phyloP scores from a whole-genome alignment of 2,329 filamentous ascomycete species.

The Trichophyton simii region DNA sequence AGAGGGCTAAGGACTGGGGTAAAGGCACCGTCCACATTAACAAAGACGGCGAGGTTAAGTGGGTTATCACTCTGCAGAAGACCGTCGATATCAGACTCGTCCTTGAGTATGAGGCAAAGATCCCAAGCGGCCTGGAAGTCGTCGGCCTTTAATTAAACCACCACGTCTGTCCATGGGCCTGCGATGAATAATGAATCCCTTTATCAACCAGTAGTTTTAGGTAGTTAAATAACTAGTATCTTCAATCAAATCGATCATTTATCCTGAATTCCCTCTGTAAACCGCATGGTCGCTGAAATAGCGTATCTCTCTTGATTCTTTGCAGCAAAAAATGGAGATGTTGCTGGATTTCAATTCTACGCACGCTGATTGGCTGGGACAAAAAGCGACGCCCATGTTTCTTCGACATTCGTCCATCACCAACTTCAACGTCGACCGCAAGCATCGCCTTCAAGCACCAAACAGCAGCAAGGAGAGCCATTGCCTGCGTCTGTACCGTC shows the following conservation, averaged over 20 bases:
- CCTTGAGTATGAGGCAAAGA: slow-evolving; percentile 50
- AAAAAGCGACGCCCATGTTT: background rate
- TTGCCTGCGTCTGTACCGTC: background rate
- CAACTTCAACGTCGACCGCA: background rate
- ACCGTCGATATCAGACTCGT: slow-evolving; percentile 45
- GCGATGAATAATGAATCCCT: background rate
- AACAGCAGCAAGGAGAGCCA: background rate
- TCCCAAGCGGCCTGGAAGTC: slow-evolving; percentile 32
- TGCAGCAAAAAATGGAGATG: slow-evolving; percentile 5
- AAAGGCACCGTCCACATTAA: slow-evolving; percentile 42
- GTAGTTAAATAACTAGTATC: background rate
- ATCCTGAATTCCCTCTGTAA: background rate
- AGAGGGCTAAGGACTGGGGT: slow-evolving; percentile 35
- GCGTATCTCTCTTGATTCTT: background rate
- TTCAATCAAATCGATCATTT: too few relatives aligned
- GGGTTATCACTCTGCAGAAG: slow-evolving; percentile 47
- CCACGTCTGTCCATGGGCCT: background rate
- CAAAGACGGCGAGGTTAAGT: slow-evolving; percentile 47
- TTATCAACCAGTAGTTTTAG: background rate
- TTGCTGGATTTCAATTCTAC: slow-evolving; percentile 11
- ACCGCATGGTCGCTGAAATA: too few relatives aligned
- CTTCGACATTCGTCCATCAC: background rate
- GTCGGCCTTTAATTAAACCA: slow-evolving; percentile 2
- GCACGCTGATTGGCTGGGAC: slow-evolving; percentile 10
- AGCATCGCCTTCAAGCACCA: background rate